phyloP scores from a whole-genome alignment of 306 rosid genomes.

The Acacia melanoxylon region DNA sequence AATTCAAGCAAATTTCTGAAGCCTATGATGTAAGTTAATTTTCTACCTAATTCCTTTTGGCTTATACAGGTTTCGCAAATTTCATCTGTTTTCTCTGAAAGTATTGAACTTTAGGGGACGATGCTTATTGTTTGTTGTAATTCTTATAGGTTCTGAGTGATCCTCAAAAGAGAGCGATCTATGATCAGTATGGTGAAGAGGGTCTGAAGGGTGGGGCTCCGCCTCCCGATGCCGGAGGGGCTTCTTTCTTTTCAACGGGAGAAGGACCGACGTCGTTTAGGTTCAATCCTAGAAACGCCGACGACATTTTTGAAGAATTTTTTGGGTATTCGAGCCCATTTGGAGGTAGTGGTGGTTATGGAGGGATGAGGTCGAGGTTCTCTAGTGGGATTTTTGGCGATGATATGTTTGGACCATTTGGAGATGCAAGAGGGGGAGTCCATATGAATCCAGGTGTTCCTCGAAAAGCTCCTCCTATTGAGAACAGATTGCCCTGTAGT shows the following conservation, averaged over 20 bases:
- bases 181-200: constrained; percentile 79
- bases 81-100: not conserved
- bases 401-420: constrained; percentile 53
- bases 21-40: constrained; percentile 53
- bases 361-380: constrained; percentile 57
- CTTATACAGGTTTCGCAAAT: not conserved
- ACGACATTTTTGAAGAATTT: constrained; percentile 65
- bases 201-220: constrained; percentile 74
- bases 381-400: constrained; percentile 59
- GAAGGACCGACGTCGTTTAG: constrained; percentile 60
- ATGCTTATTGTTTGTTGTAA: constrained; percentile 23
- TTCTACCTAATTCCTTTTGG: not conserved
- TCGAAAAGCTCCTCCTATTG: constrained; percentile 59
- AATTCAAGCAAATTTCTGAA: constrained; percentile 69
- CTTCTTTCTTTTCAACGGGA: constrained; percentile 56
- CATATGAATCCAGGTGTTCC: constrained; percentile 43
- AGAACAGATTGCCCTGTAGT: constrained; percentile 58
- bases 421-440: constrained; percentile 46
- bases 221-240: constrained; percentile 63
- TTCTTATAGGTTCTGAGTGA: constrained; percentile 66
- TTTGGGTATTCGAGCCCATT: constrained; percentile 59
- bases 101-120: not conserved
- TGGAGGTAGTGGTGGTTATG: constrained; percentile 37
- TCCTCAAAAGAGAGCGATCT: constrained; percentile 63
- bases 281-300: constrained; percentile 68